These are phyloP conservation scores for Sporodiniella umbellata DNA, from an alignment of 371 early-diverging fungal genomes.

Conservation along the genomic window DNA sequence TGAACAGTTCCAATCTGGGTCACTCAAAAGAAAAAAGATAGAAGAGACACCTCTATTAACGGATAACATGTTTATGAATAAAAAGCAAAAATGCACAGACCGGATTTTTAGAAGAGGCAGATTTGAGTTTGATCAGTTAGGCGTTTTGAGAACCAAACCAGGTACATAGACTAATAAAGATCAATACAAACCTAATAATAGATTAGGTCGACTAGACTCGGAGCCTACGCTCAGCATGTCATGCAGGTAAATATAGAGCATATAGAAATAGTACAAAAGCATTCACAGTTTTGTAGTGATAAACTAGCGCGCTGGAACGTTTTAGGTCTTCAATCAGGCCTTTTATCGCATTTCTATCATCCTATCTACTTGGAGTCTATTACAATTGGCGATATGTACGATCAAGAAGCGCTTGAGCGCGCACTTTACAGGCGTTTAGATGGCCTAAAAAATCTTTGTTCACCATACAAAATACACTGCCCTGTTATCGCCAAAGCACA, in stretches of 20 bases:
- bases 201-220: constrained; percentile 63
- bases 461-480: constrained; percentile 22
- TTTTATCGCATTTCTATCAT: constrained; percentile 50
- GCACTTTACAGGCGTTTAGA: constrained; percentile 59
- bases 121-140: constrained; percentile 48
- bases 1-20: constrained; percentile 32
- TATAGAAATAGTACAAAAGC: neutral
- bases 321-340: constrained; percentile 70
- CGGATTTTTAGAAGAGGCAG: constrained; percentile 55
- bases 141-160: constrained; percentile 79
- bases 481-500: constrained; percentile 29
- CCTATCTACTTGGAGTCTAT: constrained; percentile 74
- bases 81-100: constrained; percentile 24
- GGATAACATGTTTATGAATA: constrained; percentile 32
- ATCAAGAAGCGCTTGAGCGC: constrained; percentile 52
- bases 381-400: constrained; percentile 66
- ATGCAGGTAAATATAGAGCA: constrained; percentile 57
- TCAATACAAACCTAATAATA: neutral
- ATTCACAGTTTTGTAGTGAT: constrained; percentile 50
- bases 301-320: constrained; percentile 86
- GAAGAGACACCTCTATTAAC: constrained; percentile 11
- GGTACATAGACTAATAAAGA: constrained; percentile 26
- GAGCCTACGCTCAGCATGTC: constrained; percentile 81
- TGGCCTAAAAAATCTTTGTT: constrained; percentile 18
- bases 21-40: constrained; percentile 24